Conservation (phyloP, 495 filamentous ascomycete genomes). For the Cryomyces antarcticus region DNA sequence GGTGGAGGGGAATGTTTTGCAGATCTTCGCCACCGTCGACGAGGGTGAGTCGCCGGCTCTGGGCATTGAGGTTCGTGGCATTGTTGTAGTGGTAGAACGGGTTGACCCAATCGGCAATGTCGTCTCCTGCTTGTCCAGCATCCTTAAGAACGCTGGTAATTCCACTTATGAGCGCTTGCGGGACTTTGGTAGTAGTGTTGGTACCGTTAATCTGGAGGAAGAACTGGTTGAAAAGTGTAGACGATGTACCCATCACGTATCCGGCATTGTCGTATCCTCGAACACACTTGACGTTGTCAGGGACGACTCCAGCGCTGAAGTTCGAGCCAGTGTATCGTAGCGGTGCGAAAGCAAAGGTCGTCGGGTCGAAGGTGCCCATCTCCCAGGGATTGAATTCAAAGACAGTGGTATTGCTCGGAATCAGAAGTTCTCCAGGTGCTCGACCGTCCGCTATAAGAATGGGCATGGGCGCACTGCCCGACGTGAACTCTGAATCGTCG, state of each 20-base stretch:
- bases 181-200: constrained; percentile 26
- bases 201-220: constrained; percentile 33
- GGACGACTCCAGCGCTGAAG: constrained; percentile 45
- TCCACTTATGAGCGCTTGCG: constrained; percentile 29
- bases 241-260: constrained; percentile 81
- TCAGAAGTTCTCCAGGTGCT: constrained; percentile 37
- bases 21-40: constrained; percentile 76
- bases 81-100: constrained; percentile 61
- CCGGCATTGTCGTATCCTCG: constrained; percentile 70
- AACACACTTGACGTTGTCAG: constrained; percentile 41
- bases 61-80: constrained; percentile 36
- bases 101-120: constrained; percentile 78
- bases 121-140: constrained; percentile 38
- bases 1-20: constrained; percentile 76
- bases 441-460: constrained; percentile 62
- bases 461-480: constrained; percentile 63
- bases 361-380: constrained; percentile 68
- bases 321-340: constrained; percentile 59
- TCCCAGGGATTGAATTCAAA: constrained; percentile 81
- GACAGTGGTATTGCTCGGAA: constrained; percentile 62
- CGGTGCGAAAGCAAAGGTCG: constrained; percentile 58
- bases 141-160: constrained; percentile 30
- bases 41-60: constrained; percentile 39
- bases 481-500: constrained; percentile 38
- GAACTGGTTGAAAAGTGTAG: constrained; percentile 68